A percentile compares a stretch with the other conserved stretches of the same genome.
Evolutionary conservation across 805 yeast genomes (phyloP).

Genomic region (Candida corydali): DNA sequence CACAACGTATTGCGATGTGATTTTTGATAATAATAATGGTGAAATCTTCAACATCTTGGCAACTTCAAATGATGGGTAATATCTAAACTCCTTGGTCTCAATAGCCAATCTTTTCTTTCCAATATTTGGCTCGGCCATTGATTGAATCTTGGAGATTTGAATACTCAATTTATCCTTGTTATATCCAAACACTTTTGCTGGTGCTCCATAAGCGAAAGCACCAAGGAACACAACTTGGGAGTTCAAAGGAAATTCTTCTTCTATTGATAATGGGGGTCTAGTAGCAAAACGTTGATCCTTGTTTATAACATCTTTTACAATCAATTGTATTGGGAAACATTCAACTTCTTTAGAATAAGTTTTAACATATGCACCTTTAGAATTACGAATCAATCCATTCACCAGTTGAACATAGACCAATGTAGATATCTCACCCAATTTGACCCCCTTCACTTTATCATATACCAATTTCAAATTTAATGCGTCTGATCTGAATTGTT

Average conservation of each 20-base stretch:
- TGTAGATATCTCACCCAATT: slow-evolving; percentile 49
- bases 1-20: slow-evolving; percentile 71
- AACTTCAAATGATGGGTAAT: slow-evolving; percentile 62
- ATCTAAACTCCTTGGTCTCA: slow-evolving; percentile 55
- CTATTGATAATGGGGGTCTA: slow-evolving; percentile 70
- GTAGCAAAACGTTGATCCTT: slow-evolving; percentile 72
- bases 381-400: slow-evolving; percentile 67
- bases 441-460: slow-evolving; percentile 57
- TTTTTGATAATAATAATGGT: slow-evolving; percentile 66
- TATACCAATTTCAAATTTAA: slow-evolving; percentile 39
- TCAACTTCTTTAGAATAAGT: slow-evolving; percentile 54
- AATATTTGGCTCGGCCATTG: slow-evolving; percentile 53
- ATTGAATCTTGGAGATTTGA: slow-evolving; percentile 32
- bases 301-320: slow-evolving; percentile 70
- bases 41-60: slow-evolving; percentile 54
- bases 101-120: slow-evolving; percentile 58
- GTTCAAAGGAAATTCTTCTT: slow-evolving; percentile 74
- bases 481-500: slow-evolving; percentile 41
- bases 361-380: slow-evolving; percentile 73
- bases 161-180: slow-evolving; percentile 50
- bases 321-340: slow-evolving; percentile 70
- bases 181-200: slow-evolving; percentile 64
- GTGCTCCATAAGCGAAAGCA: slow-evolving; percentile 81
- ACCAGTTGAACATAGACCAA: slow-evolving; percentile 71
- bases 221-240: slow-evolving; percentile 77